A percentile compares a stretch with the other conserved stretches of the same genome.
Conservation (phyloP, 768 basidiomycete genomes). For the Kwoniella heveanensis region DNA sequence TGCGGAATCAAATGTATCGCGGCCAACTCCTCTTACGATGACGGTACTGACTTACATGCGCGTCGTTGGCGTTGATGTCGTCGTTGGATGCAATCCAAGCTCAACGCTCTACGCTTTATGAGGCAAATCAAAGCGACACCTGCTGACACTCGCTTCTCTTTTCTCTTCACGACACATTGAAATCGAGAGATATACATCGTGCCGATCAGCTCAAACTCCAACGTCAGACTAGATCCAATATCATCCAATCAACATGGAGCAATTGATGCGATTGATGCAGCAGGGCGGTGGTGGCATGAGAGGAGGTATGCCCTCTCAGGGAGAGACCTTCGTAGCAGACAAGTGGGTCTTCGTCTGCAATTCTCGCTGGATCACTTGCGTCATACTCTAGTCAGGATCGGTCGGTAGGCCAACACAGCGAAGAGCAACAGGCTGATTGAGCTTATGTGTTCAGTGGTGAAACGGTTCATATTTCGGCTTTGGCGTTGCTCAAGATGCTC, state of each 20-base stretch:
- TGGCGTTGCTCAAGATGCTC: constrained; percentile 97
- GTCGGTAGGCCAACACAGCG: too few relatives aligned
- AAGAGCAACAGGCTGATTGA: too few relatives aligned
- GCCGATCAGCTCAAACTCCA: too few relatives aligned
- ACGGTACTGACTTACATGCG: not conserved
- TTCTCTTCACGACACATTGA: too few relatives aligned
- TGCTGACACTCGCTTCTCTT: too few relatives aligned
- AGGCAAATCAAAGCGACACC: too few relatives aligned
- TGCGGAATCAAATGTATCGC: not conserved
- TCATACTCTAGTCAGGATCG: too few relatives aligned
- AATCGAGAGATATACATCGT: too few relatives aligned
- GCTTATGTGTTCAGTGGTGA: too few relatives aligned
- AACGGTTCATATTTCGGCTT: constrained; percentile 87
- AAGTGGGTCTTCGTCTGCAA: constrained; percentile 48
- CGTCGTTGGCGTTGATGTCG: not conserved
- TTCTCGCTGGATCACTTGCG: not conserved
- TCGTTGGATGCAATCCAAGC: too few relatives aligned
- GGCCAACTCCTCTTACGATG: not conserved
- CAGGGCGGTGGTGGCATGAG: constrained; percentile 26
- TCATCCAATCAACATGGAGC: constrained; percentile 29
- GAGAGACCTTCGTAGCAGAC: constrained; percentile 48
- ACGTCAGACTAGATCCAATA: too few relatives aligned
- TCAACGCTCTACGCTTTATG: too few relatives aligned
- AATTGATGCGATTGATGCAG: constrained; percentile 40
- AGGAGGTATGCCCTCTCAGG: constrained; percentile 34